Evolutionary conservation across 805 yeast genomes (phyloP).

Genomic region (Metschnikowia similis): DNA sequence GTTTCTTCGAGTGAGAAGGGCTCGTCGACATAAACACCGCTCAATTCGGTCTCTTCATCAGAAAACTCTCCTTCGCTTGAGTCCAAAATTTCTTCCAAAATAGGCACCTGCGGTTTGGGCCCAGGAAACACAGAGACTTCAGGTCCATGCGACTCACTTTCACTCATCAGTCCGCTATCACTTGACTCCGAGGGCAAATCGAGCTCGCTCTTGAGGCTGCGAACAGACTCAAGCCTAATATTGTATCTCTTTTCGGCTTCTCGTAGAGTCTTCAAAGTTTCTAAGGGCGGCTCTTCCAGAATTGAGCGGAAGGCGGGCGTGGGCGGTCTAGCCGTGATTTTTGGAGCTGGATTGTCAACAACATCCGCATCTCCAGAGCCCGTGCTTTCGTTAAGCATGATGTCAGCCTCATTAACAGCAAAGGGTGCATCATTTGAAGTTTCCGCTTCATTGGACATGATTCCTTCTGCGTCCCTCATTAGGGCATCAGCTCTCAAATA

Average conservation of each 20-base stretch:
- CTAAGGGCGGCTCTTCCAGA: constrained; percentile 8
- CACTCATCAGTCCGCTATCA: neutral
- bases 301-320: constrained; percentile 12
- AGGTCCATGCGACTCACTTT: neutral
- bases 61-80: neutral
- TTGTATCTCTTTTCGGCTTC: constrained; percentile 13
- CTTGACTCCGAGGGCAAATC: constrained; percentile 5
- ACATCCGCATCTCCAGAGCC: neutral
- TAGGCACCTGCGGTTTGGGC: constrained; percentile 9
- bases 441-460: neutral
- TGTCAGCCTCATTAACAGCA: neutral
- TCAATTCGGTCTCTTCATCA: neutral
- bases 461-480: neutral
- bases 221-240: constrained; percentile 13
- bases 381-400: neutral
- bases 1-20: constrained; percentile 8
- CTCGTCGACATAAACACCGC: constrained; percentile 6
- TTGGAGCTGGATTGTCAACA: neutral
- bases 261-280: constrained; percentile 10
- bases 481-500: neutral
- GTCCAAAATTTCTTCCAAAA: constrained; percentile 5
- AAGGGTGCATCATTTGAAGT: neutral
- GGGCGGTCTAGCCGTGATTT: neutral
- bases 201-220: constrained; percentile 9
- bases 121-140: neutral